Evolutionary conservation across 169 alveolate species (phyloP).

Genomic region (Cryptosporidium canis): DNA sequence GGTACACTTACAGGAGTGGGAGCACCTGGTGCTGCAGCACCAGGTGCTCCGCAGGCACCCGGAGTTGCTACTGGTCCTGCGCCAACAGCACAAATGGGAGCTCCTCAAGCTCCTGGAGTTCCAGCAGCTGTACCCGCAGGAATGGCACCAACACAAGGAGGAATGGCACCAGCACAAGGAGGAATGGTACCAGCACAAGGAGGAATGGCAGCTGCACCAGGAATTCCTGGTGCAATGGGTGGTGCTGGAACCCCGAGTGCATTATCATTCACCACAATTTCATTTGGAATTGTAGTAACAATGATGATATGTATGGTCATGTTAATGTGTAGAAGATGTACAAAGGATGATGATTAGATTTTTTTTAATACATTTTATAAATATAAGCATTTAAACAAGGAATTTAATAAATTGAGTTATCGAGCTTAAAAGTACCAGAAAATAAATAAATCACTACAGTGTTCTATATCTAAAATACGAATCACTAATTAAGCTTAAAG

Average conservation of each 20-base stretch:
- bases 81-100: not conserved
- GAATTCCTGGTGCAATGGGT: not conserved
- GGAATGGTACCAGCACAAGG: not conserved
- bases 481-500: too few species aligned
- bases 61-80: not conserved
- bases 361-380: not conserved
- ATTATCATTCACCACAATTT: slow-evolving; percentile 42
- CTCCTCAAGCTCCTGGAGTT: slow-evolving; percentile 12
- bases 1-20: not conserved
- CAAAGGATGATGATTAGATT: slow-evolving; percentile 48
- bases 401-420: not conserved
- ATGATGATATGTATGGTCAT: slow-evolving; percentile 72
- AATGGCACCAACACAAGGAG: not conserved
- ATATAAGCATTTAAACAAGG: not conserved
- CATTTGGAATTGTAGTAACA: slow-evolving; percentile 24
- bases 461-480: too few species aligned
- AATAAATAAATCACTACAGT: too few species aligned
- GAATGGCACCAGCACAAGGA: slow-evolving; percentile 11
- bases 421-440: too few species aligned
- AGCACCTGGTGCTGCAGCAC: not conserved
- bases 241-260: slow-evolving; percentile 44
- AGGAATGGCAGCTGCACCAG: not conserved
- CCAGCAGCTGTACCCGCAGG: slow-evolving; percentile 7
- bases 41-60: not conserved
- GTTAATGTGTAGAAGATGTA: slow-evolving; percentile 62